Percentiles rank a stretch among this genome's conserved stretches.
Conservation (phyloP, 2,329 filamentous ascomycete genomes). For the Plenodomus tracheiphilus region DNA sequence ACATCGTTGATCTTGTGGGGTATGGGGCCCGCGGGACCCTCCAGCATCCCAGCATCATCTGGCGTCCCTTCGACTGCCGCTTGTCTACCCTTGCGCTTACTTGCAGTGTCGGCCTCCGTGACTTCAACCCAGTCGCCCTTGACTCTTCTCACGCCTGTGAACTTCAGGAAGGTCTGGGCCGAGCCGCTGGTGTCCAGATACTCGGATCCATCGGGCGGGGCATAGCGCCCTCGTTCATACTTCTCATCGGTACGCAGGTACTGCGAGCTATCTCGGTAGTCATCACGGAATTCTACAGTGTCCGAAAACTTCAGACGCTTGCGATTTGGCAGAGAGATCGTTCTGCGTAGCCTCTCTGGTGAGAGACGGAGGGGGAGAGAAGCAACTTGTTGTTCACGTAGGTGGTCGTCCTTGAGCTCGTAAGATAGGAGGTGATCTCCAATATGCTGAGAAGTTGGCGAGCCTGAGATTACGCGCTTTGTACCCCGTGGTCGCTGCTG, state of each 20-base stretch:
- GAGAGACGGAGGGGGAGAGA: constrained; percentile 6
- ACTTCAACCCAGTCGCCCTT: constrained; percentile 27
- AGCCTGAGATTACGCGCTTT: constrained; percentile 11
- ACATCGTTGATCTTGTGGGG: neutral
- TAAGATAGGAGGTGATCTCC: neutral
- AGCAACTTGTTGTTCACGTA: constrained; percentile 1
- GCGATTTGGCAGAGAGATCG: constrained; percentile 4
- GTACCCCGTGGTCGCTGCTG: constrained; percentile 2
- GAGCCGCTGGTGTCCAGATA: constrained; percentile 35
- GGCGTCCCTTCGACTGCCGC: neutral
- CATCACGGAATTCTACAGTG: constrained; percentile 19
- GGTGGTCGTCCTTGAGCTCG: neutral
- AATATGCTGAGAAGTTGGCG: constrained; percentile 4
- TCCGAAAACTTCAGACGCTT: constrained; percentile 27
- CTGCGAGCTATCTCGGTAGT: constrained; percentile 17
- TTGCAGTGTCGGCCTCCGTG: constrained; percentile 17
- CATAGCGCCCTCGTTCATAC: constrained; percentile 33
- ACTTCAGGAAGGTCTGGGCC: constrained; percentile 21
- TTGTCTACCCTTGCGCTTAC: constrained; percentile 2
- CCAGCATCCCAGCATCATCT: neutral
- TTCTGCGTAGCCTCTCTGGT: constrained; percentile 9
- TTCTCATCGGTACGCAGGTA: constrained; percentile 19
- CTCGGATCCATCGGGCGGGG: constrained; percentile 24
- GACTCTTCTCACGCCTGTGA: constrained; percentile 27
- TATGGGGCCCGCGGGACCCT: neutral